Evolutionary conservation across 202 grass and related monocot species (phyloP), one percentile per base, ranked within the genome.

Genomic region (Schoenoplectus tabernaemontani): DNA sequence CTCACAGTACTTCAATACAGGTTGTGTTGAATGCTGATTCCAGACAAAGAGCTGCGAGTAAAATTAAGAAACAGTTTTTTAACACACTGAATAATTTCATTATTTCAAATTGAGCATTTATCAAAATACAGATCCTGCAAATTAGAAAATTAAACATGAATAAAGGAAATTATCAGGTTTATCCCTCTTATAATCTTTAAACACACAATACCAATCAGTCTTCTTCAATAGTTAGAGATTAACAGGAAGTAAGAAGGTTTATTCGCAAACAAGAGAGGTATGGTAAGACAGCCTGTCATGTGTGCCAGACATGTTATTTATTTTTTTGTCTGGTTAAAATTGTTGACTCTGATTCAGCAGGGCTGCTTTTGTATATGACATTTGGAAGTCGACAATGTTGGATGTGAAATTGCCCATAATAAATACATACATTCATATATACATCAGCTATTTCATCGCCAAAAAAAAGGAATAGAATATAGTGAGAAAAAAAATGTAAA

Each of bases 1-100:
- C 88, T 99, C 92, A 3, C 79, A 89, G 82, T 96, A 99, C 82
- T 93, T 99, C 11, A 96, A 47, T 58, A 99, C 85, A 23, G 96
- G 96, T 43, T 96, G 81, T 56, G 62, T 54, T 50, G 92, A 99
- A 88, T 99, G 92, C 85, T 86, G 88, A 84, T 99, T 96, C 96
- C 92, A 99, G 38, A 99, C 96, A 86, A 93, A 96, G 70, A 99
- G 90, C 96, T 99, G 88, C 50, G 3, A 26, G 22, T 46, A 80
- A 65, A 65, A 41, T 43, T 44, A 65, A 57, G 7, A 51, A 75
- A 33, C 13, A 56, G 24, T 36, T 34, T 42, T 33, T 51, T 50
- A 74, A 56, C 46, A 74, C 15, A 1, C 30, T 33, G 16, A n/a
- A 56, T 15, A 51, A n/a, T n/a, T n/a, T n/a, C n/a, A n/a, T n/a